Conservation (phyloP, 441 rosid species). For the Syzygium syzygioides region DNA sequence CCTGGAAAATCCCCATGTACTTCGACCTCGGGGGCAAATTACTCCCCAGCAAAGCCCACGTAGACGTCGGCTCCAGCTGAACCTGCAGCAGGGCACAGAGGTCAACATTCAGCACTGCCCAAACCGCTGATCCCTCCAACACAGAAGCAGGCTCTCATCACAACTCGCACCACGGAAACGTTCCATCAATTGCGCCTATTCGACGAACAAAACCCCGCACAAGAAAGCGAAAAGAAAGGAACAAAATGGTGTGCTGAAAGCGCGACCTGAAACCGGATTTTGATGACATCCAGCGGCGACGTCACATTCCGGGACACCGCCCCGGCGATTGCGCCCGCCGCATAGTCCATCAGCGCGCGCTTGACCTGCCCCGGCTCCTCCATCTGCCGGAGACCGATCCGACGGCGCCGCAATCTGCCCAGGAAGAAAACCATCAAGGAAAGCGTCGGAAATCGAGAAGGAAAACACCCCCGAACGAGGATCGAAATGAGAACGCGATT, state of each 20-base stretch:
- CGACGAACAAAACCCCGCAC: background rate
- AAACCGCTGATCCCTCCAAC: background rate
- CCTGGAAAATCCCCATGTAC: conserved; percentile 86
- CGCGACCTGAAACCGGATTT: conserved; percentile 89
- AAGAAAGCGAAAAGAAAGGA: background rate
- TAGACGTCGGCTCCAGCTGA: conserved; percentile 84
- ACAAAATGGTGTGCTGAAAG: background rate
- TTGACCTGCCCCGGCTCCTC: conserved; percentile 72
- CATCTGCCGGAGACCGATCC: conserved; percentile 16
- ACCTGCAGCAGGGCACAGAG: conserved; percentile 32
- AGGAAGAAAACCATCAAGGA: background rate
- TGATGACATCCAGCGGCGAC: conserved; percentile 96
- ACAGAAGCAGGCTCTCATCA: background rate
- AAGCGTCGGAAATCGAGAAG: background rate
- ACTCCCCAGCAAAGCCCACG: conserved; percentile 59
- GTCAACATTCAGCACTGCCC: background rate
- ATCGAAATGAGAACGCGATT: background rate
- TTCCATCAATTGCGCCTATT: background rate
- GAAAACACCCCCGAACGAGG: background rate
- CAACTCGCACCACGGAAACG: background rate
- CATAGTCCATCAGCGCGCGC: conserved; percentile 53
- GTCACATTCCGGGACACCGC: conserved; percentile 80
- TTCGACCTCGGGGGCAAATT: conserved; percentile 48
- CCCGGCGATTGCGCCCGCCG: conserved; percentile 81
- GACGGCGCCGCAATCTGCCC: background rate